Base-by-base conservation (phyloP, 1,139 yeast genomes). In the Wickerhamomyces sp. region DNA sequence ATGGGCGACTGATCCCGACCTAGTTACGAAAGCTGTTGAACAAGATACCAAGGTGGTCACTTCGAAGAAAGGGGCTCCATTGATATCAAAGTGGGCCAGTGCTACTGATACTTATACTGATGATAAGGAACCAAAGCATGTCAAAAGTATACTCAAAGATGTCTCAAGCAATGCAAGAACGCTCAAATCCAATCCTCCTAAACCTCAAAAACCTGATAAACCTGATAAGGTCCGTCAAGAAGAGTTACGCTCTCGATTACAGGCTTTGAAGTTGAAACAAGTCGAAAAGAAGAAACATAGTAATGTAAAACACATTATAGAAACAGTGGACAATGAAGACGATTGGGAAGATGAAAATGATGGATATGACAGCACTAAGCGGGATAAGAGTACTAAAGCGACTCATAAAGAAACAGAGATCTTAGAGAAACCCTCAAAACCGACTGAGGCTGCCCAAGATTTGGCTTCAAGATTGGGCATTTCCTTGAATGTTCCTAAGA, bases 391-490 rank as follows among this genome's bases (percentile, higher is more conserved):
- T n/a, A n/a, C n/a, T n/a, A n/a, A n/a, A n/a, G n/a, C n/a, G 10
- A 4, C 4, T 2, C 27, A 33, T 10, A 13, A 15, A 18, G 28
- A 22, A 21, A 5, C 14, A 18, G 34, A 34, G 13, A 17, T 17
- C n/a, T 42, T 37, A 7, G 45, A 40, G 6, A 41, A 32, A 37
- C 28, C 33, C 3, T 30, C n/a, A 7, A 34, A 41, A 3, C 47
- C 52, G 14, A 47, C 52, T 1, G 37, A 40, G 15, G 53, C 47
- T 14, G 54, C 52, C 1, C 40, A 39, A 15, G 44, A 40, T 19
- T 44, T 52, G 18, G 56, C 54, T 5, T 33, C 52, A 16, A 43
- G 55, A 19, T 31, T 51, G 12, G 55, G 53, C 1, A 37, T 47
- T 19, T 28, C 45, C 1, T 16, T 44, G 3, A 29, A 17, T 3